Evolutionary conservation across 208 protist species (phyloP).

Genomic region (Angomonas deanei): DNA sequence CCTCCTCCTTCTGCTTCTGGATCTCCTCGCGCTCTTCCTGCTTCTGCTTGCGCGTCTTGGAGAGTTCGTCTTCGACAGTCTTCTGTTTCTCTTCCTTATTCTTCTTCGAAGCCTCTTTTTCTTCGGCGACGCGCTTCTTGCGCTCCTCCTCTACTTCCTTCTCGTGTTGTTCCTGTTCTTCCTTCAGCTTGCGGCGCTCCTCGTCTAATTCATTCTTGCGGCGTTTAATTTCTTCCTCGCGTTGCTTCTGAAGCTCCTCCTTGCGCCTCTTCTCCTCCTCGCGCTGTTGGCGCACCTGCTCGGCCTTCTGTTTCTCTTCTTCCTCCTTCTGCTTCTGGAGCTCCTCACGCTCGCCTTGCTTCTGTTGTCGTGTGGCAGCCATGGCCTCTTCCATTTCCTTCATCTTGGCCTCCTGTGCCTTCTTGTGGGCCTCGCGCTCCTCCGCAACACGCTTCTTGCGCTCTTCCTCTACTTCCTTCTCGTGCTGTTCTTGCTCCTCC

Average conservation of each 20-base stretch:
- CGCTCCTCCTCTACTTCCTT: constrained; percentile 23
- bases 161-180: constrained; percentile 28
- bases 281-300: constrained; percentile 17
- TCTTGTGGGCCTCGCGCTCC: constrained; percentile 23
- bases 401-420: constrained; percentile 29
- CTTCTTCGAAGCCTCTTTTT: constrained; percentile 26
- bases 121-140: constrained; percentile 15
- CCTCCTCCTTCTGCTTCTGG: constrained; percentile 23
- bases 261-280: constrained; percentile 19
- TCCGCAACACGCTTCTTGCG: constrained; percentile 17
- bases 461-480: constrained; percentile 27
- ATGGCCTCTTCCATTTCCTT: constrained; percentile 15
- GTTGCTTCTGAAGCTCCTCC: constrained; percentile 26
- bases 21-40: constrained; percentile 15
- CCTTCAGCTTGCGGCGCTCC: constrained; percentile 24
- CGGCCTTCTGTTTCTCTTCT: constrained; percentile 23
- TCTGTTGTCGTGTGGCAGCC: constrained; percentile 13
- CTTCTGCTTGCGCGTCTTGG: constrained; percentile 11
- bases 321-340: constrained; percentile 19
- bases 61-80: constrained; percentile 10
- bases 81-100: constrained; percentile 25
- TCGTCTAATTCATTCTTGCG: constrained; percentile 16
- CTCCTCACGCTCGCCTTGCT: constrained; percentile 15
- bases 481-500: constrained; percentile 29
- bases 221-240: constrained; percentile 31